These are phyloP conservation scores for Trichocladium antarcticum DNA, from an alignment of 495 filamentous ascomycete species.

Conservation along the genomic window DNA sequence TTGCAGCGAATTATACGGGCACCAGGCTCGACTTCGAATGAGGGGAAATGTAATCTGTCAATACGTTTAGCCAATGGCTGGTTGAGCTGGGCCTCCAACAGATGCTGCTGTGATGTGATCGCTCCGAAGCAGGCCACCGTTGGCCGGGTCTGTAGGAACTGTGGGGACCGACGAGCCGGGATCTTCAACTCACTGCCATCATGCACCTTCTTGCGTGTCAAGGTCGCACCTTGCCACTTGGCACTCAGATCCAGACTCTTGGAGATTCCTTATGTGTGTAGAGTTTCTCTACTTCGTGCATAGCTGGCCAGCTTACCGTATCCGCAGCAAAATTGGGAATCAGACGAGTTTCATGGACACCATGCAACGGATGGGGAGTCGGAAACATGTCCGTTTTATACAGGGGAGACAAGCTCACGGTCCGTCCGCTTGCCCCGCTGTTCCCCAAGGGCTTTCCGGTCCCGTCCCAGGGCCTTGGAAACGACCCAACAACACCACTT, in stretches of 20 bases:
- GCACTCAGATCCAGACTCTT: too few relatives aligned
- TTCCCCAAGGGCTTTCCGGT: not conserved
- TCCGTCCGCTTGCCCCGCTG: not conserved
- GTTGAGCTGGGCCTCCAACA: not conserved
- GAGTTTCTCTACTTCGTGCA: too few relatives aligned
- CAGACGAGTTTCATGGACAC: too few relatives aligned
- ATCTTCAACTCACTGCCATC: slow-evolving; percentile 2
- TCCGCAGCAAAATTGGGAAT: too few relatives aligned
- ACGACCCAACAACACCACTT: too few relatives aligned
- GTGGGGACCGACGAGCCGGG: slow-evolving; percentile 5
- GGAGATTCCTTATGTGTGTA: too few relatives aligned
- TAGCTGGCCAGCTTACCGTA: too few relatives aligned
- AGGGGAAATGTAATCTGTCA: not conserved
- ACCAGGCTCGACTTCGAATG: not conserved
- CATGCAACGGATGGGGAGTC: too few relatives aligned
- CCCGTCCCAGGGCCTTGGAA: not conserved
- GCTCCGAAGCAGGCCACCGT: not conserved
- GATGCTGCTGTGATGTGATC: not conserved
- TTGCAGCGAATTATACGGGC: not conserved
- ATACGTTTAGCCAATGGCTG: not conserved
- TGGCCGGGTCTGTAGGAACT: not conserved
- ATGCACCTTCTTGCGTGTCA: slow-evolving; percentile 5
- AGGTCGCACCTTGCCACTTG: slow-evolving; percentile 13
- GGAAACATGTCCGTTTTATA: too few relatives aligned
- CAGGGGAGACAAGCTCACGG: not conserved